Evolutionary conservation across 257 asterid genomes (phyloP).

Genomic region (Solanum rostratum): DNA sequence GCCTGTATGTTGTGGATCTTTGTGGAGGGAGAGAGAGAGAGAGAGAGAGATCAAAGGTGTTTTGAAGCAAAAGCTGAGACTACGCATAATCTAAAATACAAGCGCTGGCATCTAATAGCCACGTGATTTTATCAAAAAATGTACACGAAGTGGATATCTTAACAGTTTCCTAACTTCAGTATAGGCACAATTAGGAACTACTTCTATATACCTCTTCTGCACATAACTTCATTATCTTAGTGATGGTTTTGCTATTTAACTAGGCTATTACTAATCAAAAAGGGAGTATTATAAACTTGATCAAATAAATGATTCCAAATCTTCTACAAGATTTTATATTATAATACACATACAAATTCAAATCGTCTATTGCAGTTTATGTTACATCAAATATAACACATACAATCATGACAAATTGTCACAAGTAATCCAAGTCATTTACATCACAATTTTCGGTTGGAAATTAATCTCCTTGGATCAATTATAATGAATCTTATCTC

Average conservation of each 20-base stretch:
- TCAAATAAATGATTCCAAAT: neutral
- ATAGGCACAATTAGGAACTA: neutral
- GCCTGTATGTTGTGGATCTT: neutral
- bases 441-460: neutral
- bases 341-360: neutral
- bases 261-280: neutral
- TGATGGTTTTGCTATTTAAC: neutral
- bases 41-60: neutral
- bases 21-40: neutral
- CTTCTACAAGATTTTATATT: neutral
- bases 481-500: neutral
- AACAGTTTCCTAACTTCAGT: neutral
- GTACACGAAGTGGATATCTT: neutral
- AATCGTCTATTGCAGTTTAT: neutral
- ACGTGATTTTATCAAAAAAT: neutral
- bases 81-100: neutral
- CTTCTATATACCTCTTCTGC: neutral
- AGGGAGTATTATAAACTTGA: neutral
- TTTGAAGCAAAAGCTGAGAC: neutral
- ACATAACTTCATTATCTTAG: neutral
- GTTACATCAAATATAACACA: neutral
- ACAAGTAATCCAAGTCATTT: neutral
- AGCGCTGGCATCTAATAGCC: neutral
- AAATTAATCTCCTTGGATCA: neutral
- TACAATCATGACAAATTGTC: neutral